A percentile compares a stretch with the other conserved stretches of the same genome.
Evolutionary conservation across 805 yeast genomes (phyloP).

Genomic region (Metschnikowia corniflorae): DNA sequence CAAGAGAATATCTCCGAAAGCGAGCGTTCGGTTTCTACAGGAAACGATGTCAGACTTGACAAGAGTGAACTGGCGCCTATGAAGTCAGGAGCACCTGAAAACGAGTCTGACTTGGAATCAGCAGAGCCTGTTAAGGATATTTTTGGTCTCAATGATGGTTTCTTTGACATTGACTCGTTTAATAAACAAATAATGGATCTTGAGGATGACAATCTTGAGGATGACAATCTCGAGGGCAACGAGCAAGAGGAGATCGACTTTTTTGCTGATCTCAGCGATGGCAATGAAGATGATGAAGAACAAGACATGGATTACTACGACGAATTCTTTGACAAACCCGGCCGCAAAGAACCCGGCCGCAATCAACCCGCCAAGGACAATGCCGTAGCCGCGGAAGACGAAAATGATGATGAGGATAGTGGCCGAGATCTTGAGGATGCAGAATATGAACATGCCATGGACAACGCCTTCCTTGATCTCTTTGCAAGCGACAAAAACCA

Average conservation of each 20-base stretch:
- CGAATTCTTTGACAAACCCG: conserved; percentile 60
- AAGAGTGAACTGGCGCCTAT: too few relatives aligned
- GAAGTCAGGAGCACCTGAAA: too few relatives aligned
- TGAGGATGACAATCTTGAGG: conserved; percentile 43
- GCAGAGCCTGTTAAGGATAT: conserved; percentile 38
- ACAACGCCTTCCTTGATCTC: conserved; percentile 59
- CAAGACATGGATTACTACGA: conserved; percentile 54
- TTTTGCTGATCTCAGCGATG: conserved; percentile 28
- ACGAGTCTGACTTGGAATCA: conserved; percentile 11
- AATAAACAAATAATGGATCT: conserved; percentile 68
- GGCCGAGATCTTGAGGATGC: conserved; percentile 46
- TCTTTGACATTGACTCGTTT: conserved; percentile 82
- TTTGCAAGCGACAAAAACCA: conserved; percentile 42
- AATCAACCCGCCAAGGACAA: too few relatives aligned
- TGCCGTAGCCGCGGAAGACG: conserved; percentile 28
- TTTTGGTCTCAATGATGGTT: conserved; percentile 74
- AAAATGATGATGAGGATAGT: conserved; percentile 31
- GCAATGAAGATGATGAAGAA: conserved; percentile 38
- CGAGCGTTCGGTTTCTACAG: too few relatives aligned
- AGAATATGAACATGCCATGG: conserved; percentile 59
- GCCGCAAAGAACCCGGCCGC: conserved; percentile 12
- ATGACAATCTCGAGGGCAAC: conserved; percentile 30
- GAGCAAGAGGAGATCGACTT: conserved; percentile 48
- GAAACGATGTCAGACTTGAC: too few relatives aligned
- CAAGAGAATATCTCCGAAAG: conserved; percentile 12